Base-by-base conservation (phyloP, 495 filamentous ascomycete genomes). In the Astrocystis sublimbata region DNA sequence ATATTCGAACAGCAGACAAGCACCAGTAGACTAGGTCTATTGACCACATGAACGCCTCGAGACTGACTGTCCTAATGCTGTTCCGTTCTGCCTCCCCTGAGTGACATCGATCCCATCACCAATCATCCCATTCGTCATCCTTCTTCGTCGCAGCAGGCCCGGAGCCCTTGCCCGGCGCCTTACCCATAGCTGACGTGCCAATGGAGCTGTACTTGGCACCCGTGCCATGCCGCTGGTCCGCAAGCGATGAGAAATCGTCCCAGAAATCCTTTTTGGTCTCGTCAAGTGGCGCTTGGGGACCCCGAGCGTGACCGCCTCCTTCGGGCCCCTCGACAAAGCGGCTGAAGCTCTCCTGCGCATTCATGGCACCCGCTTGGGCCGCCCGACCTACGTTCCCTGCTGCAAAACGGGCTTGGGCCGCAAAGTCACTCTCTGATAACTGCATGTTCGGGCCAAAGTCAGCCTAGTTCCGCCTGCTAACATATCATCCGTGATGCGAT, bases 341-440 rank as follows among this genome's bases (percentile, higher is more conserved):
- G 68, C 79, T 89, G 75, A 98, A 88, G 30, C 87, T 82, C 8
- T 93, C 89, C 43, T 88, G 86, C 1, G 91, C 90, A 28, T 80
- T 86, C 65, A 86, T 85, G 15, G 87, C 86, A 10, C 90, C 88
- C 0, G 73, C 72, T 67, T 84, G 81, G 10, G 81, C 83, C 26
- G 75, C 71, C 63, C 86, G 85, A 21, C 88, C 89, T 26, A 89
- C 81, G 30, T 81, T 79, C 3, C 81, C 78, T 15, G 90, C 94
- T 2, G 89, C 85, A 24, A 80, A 63, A 54, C 90, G 86, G 24
- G 93, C 93, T 76, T 93, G 89, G 12, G 89, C 84, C 19, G 92
- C 88, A 54, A 98, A 79, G 56, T 98, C 96, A n/a, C 91, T 88
- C 72, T 96, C 90, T 3, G 87, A 86, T 41, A 96, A 76, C 89